Conservation (phyloP, 2,329 filamentous ascomycete species). For the Paecilomyces niveus region DNA sequence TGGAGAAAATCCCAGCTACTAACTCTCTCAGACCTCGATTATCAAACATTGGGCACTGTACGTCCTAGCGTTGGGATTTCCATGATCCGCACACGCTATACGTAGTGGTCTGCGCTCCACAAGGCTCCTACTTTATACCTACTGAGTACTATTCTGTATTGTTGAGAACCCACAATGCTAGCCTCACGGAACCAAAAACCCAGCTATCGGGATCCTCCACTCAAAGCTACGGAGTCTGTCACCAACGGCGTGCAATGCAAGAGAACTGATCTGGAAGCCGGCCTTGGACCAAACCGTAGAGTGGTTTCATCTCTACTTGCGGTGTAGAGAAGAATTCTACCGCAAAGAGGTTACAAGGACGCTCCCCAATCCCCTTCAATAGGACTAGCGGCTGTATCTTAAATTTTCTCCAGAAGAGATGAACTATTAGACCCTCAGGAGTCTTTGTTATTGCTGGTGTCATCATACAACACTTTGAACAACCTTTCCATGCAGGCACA, state of each 20-base stretch:
- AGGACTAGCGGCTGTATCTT: neutral
- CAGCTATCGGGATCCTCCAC: neutral
- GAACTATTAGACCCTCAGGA: neutral
- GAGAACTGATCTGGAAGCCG: neutral
- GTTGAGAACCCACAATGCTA: neutral
- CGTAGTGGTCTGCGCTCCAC: neutral
- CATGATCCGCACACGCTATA: neutral
- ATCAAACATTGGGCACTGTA: neutral
- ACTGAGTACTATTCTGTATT: too few species aligned
- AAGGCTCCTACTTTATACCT: neutral
- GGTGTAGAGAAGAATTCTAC: neutral
- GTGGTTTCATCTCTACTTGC: neutral
- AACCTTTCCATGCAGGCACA: neutral
- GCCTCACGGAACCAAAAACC: neutral
- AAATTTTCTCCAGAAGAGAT: neutral
- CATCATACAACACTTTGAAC: neutral
- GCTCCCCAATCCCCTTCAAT: neutral
- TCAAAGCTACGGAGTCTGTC: neutral
- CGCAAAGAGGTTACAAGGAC: neutral
- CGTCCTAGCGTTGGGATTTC: neutral
- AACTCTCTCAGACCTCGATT: neutral
- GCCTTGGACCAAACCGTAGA: neutral
- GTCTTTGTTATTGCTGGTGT: neutral
- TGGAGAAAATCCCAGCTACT: neutral
- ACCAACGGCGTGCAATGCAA: neutral